Base-by-base conservation (phyloP, 148 eudicot genomes). In the Rhododendron ovatum region DNA sequence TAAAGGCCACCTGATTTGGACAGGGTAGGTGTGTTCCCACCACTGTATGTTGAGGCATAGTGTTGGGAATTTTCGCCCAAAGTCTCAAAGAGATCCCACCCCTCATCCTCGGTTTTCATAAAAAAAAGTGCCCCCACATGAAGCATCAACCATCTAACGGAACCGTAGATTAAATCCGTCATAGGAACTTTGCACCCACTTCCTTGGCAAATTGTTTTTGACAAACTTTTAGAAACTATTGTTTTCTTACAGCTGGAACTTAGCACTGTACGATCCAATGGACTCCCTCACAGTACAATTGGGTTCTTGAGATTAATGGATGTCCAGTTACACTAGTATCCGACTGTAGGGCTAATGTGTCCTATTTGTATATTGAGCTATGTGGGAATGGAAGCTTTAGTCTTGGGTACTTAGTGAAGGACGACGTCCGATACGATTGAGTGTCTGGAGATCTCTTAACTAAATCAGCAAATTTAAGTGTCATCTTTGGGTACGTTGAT, bases 361-460 rank as follows among this genome's bases (percentile, higher is more conserved):
- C 96, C 12, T 96, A 98, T 88, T 85, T 90, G 41, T 96, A 92
- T 88, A 93, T 93, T 69, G 94, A 94, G 86, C 85, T 86, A 59
- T 96, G 93, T 91, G 98, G 93, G 79, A 96, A 96, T 92, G 98
- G 98, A 85, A 92, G 95, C 86, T 93, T 87, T 81, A 96, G 93
- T 87, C 88, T 95, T 83, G 98, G 98, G 35, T 96, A 96, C 91
- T 93, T 96, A 85, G 95, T 96, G 26, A 89, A 92, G 89, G 98
- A 96, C 86, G 69, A 91, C 75, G 94, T 94, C 83, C 94, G 92
- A 81, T 96, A 96, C 91, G 98, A 94, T 87, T 91, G 92, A 86
- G 98, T 94, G 26, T 94, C 98, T 85, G 98, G 98, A 57, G 98
- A 96, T 93, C 93, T 93, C 73, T 90, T 94, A 88, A 94, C 98